Evolutionary conservation across 305 asterid species (phyloP).

Genomic region (Fraxinus platypoda): DNA sequence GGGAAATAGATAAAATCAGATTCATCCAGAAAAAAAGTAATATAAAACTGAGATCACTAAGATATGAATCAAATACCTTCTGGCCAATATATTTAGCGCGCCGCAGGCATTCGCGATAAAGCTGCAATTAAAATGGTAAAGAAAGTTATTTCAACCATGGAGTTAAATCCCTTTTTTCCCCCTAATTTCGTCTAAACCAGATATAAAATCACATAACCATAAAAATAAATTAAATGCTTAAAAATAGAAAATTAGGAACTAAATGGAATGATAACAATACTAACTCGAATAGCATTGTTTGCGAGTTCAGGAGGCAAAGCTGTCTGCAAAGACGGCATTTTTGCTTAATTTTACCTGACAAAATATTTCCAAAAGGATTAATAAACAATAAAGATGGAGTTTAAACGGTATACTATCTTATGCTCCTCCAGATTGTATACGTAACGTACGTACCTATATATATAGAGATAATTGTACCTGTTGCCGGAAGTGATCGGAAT

Average conservation of each 20-base stretch:
- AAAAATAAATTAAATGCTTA: neutral
- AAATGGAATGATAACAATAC: constrained; percentile 23
- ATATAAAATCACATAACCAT: constrained; percentile 2
- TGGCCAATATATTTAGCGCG: neutral
- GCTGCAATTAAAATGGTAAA: neutral
- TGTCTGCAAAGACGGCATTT: constrained; percentile 82
- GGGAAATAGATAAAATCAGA: neutral
- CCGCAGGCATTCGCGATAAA: neutral
- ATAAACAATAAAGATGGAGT: neutral
- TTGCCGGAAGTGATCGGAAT: neutral
- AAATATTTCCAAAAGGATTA: neutral
- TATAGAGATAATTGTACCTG: neutral
- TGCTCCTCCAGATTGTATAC: neutral
- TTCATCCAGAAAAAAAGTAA: neutral
- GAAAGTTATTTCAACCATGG: neutral
- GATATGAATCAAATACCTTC: neutral
- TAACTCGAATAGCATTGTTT: constrained; percentile 67
- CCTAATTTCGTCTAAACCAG: neutral
- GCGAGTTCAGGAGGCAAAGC: constrained; percentile 93
- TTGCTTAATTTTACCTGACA: constrained; percentile 6
- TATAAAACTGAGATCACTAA: neutral
- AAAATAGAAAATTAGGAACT: neutral
- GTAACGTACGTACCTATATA: neutral
- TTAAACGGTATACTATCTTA: neutral
- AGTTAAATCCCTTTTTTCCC: neutral